These are phyloP conservation scores for Viola pubescens DNA, from an alignment of 441 rosid genomes.

Conservation along the genomic window DNA sequence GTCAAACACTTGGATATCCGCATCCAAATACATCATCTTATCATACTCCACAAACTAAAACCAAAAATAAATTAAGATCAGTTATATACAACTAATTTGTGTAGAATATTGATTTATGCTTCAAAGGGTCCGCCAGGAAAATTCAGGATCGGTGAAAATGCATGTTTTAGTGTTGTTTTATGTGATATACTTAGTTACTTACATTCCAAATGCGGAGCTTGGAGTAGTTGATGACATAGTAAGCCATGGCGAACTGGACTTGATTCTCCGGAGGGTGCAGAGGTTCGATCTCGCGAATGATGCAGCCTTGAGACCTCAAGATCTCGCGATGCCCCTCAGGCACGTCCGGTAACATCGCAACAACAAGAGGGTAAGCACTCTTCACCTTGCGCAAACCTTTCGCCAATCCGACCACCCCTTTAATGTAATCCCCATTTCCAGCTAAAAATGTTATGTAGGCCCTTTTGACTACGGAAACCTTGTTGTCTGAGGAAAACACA, in stretches of 20 bases:
- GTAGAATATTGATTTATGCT: too few species aligned
- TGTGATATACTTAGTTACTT: slow-evolving; percentile 23
- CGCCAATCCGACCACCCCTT: slow-evolving; percentile 75
- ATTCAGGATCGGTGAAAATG: too few species aligned
- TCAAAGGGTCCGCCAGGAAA: too few species aligned
- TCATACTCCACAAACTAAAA: slow-evolving; percentile 55
- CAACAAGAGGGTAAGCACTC: slow-evolving; percentile 64
- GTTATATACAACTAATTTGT: too few species aligned
- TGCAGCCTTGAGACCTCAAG: slow-evolving; percentile 55
- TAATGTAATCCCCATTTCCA: slow-evolving; percentile 60
- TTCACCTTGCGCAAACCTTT: slow-evolving; percentile 63
- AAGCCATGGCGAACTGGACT: slow-evolving; percentile 66
- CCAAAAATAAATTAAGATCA: too few species aligned
- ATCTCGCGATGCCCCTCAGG: slow-evolving; percentile 55
- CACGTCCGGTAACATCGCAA: slow-evolving; percentile 62
- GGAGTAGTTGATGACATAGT: slow-evolving; percentile 73
- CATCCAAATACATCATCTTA: slow-evolving; percentile 74
- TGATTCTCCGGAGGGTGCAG: slow-evolving; percentile 65
- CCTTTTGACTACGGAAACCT: slow-evolving; percentile 24
- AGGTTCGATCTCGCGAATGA: slow-evolving; percentile 51
- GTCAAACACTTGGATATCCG: slow-evolving; percentile 68
- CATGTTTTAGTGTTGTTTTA: too few species aligned
- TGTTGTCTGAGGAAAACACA: slow-evolving; percentile 20
- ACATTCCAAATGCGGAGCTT: slow-evolving; percentile 85
- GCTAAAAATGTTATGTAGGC: slow-evolving; percentile 63